Percentiles rank a stretch among this genome's conserved stretches.
Evolutionary conservation across 345 rosid species (phyloP).

Genomic region (Ricinus communis): DNA sequence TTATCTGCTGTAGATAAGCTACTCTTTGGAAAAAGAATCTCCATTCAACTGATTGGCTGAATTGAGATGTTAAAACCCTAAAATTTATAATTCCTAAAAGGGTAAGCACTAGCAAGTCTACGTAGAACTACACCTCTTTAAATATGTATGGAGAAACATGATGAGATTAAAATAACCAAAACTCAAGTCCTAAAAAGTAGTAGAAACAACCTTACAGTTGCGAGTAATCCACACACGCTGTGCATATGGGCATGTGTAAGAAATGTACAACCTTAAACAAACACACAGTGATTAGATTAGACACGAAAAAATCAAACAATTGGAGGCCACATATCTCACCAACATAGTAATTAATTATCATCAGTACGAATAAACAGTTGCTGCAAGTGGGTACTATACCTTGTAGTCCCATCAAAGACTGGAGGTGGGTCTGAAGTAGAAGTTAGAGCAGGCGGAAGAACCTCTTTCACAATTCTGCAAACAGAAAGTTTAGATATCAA

Average conservation of each 20-base stretch:
- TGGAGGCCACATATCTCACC: not conserved
- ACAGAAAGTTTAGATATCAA: not conserved
- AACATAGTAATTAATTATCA: too few species aligned
- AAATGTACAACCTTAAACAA: conserved; percentile 60
- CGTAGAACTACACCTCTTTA: not conserved
- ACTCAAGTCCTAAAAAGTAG: not conserved
- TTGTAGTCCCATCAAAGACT: conserved; percentile 75
- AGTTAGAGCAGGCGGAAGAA: conserved; percentile 59
- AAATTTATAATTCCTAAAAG: not conserved
- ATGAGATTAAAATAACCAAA: not conserved
- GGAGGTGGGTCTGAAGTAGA: conserved; percentile 66
- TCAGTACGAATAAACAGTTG: not conserved
- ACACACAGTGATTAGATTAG: not conserved
- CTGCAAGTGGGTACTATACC: conserved; percentile 29
- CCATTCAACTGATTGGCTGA: not conserved
- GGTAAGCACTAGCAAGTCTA: not conserved
- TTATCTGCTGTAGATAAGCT: not conserved
- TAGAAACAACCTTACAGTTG: conserved; percentile 61
- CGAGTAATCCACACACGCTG: conserved; percentile 84
- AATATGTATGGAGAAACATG: not conserved
- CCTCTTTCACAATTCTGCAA: conserved; percentile 42
- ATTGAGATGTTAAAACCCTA: not conserved
- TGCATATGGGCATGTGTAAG: conserved; percentile 72
- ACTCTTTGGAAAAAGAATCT: not conserved
- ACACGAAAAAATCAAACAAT: not conserved